These are phyloP conservation scores for Cyclanthera cordifolia DNA, from an alignment of 306 rosid genomes.

Conservation along the genomic window DNA sequence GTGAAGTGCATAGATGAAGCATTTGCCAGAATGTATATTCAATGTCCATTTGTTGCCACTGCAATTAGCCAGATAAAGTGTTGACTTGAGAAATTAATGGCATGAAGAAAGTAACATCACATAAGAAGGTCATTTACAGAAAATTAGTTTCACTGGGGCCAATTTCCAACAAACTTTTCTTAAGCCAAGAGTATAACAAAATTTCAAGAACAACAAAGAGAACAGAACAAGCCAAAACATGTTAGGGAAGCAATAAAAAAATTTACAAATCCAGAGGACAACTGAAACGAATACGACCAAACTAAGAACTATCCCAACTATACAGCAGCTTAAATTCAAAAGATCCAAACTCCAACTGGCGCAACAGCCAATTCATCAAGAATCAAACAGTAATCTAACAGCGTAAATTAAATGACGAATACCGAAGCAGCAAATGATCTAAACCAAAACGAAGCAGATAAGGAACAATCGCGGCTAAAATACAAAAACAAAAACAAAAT, in stretches of 20 bases:
- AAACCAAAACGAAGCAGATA: not conserved
- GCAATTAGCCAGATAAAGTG: conserved; percentile 20
- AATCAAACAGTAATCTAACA: not conserved
- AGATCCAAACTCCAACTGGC: conserved; percentile 5
- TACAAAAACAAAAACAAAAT: not conserved
- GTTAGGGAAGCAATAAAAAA: not conserved
- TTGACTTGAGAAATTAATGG: conserved; percentile 6
- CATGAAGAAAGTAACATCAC: conserved; percentile 4
- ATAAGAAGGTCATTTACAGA: not conserved
- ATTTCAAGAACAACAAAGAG: not conserved
- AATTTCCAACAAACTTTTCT: not conserved
- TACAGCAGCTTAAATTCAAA: not conserved
- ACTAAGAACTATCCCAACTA: not conserved
- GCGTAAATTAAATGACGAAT: not conserved
- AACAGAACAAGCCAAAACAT: not conserved
- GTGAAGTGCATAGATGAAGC: conserved; percentile 93
- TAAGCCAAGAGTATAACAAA: not conserved
- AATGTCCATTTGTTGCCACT: conserved; percentile 99
- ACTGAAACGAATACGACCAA: not conserved
- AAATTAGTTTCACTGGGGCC: not conserved
- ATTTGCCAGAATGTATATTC: conserved; percentile 99
- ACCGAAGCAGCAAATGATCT: not conserved
- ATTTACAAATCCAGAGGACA: not conserved
- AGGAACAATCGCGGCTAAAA: not conserved
- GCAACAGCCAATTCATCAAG: not conserved